A percentile compares a stretch with the other conserved stretches of the same genome.
Conservation (phyloP, 768 basidiomycete species). For the Punctularia strigosozonata region DNA sequence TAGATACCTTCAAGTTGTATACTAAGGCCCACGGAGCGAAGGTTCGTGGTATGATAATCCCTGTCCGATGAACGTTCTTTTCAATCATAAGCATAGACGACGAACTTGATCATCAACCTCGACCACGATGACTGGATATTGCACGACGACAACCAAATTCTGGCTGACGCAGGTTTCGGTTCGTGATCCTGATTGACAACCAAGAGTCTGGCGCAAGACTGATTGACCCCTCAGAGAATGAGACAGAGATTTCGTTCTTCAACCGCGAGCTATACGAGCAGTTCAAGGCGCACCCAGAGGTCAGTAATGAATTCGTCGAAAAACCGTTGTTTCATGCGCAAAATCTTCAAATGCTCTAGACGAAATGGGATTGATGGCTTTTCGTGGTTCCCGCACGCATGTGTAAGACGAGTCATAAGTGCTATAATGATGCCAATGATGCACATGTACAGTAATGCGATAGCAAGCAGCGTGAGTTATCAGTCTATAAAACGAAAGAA, state of each 20-base stretch:
- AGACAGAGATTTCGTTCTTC: conserved; percentile 93
- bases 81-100: conserved; percentile 44
- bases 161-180: conserved; percentile 76
- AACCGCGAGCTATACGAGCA: conserved; percentile 60
- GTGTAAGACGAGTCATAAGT: too few relatives aligned
- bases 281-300: conserved; percentile 80
- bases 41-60: conserved; percentile 28
- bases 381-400: too few relatives aligned
- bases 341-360: too few relatives aligned
- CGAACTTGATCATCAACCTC: conserved; percentile 95
- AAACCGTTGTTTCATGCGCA: too few relatives aligned
- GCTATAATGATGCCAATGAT: too few relatives aligned
- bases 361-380: too few relatives aligned
- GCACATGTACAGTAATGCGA: too few relatives aligned
- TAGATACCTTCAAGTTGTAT: conserved; percentile 93
- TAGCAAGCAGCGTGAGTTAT: too few relatives aligned
- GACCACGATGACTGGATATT: conserved; percentile 94
- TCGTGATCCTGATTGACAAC: conserved; percentile 14
- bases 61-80: background rate
- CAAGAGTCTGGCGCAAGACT: background rate
- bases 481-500: too few relatives aligned
- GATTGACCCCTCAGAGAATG: conserved; percentile 57
- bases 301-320: too few relatives aligned
- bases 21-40: conserved; percentile 92
- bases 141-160: conserved; percentile 45